Conservation (phyloP, 257 asterid genomes). For the Przewalskia tangutica region DNA sequence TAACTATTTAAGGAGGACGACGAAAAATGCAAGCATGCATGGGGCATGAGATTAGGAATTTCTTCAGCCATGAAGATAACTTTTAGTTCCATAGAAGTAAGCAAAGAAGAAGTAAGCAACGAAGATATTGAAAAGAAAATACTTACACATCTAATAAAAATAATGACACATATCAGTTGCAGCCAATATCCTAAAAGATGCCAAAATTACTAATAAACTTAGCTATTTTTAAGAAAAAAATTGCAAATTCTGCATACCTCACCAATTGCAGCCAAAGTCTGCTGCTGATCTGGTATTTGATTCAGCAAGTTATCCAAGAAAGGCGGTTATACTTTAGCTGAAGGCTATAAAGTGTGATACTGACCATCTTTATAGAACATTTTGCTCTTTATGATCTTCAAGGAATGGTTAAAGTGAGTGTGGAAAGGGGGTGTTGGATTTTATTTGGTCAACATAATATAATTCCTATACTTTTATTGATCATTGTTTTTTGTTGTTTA, state of each 20-base stretch:
- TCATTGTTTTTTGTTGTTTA: background rate
- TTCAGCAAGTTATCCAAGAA: constrained; percentile 86
- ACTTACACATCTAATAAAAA: background rate
- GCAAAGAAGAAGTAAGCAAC: too few species aligned
- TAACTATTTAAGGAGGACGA: too few species aligned
- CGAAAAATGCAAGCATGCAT: background rate
- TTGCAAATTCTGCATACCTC: constrained; percentile 42
- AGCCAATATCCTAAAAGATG: too few species aligned
- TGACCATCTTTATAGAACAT: background rate
- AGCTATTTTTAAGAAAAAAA: background rate
- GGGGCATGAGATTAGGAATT: background rate
- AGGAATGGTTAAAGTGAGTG: background rate
- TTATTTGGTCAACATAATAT: background rate
- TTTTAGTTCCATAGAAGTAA: background rate
- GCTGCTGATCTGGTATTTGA: constrained; percentile 85
- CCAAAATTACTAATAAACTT: background rate
- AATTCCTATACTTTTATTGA: background rate
- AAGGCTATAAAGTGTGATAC: background rate
- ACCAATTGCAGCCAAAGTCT: constrained; percentile 92
- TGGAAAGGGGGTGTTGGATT: background rate
- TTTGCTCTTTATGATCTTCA: background rate
- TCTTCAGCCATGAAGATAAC: background rate
- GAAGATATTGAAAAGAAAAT: background rate
- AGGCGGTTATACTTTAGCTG: background rate
- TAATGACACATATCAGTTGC: background rate